Evolutionary conservation across 2,329 filamentous ascomycete genomes (phyloP).

Genomic region (Aureobasidium uvarum): DNA sequence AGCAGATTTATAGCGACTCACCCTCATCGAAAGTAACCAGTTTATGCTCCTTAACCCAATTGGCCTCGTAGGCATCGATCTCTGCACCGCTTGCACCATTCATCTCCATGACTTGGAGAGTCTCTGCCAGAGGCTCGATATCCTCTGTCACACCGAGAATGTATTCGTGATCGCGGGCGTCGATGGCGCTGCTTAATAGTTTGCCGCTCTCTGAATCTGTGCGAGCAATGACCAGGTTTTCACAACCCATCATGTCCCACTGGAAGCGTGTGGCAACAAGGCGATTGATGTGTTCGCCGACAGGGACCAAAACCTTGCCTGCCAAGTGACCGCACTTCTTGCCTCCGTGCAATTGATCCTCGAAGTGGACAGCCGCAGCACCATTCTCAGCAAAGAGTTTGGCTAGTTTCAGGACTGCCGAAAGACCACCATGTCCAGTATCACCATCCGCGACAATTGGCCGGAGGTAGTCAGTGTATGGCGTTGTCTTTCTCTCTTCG

Average conservation of each 20-base stretch:
- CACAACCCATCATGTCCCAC: constrained; percentile 96
- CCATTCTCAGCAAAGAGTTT: constrained; percentile 98
- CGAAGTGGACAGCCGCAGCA: constrained; percentile 93
- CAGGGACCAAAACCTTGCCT: constrained; percentile 90
- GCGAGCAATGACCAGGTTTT: constrained; percentile 91
- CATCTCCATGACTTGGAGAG: constrained; percentile 84
- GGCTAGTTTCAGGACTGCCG: constrained; percentile 89
- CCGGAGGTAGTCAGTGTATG: constrained; percentile 87
- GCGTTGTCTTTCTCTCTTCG: constrained; percentile 69
- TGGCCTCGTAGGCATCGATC: constrained; percentile 80
- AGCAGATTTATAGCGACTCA: neutral
- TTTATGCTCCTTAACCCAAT: constrained; percentile 83
- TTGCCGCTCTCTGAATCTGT: constrained; percentile 95
- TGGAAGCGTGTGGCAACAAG: constrained; percentile 90
- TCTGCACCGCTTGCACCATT: constrained; percentile 72
- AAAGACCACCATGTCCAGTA: constrained; percentile 89
- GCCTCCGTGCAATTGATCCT: constrained; percentile 95
- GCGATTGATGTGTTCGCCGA: constrained; percentile 94
- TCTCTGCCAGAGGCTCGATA: constrained; percentile 80
- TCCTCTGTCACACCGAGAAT: constrained; percentile 82
- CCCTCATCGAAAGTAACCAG: constrained; percentile 85
- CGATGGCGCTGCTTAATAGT: constrained; percentile 84
- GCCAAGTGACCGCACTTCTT: constrained; percentile 98
- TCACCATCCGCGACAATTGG: constrained; percentile 97
- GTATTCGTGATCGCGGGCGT: constrained; percentile 94